Base-by-base conservation (phyloP, 768 basidiomycete genomes). In the Erythrobasidium yunnanense region DNA sequence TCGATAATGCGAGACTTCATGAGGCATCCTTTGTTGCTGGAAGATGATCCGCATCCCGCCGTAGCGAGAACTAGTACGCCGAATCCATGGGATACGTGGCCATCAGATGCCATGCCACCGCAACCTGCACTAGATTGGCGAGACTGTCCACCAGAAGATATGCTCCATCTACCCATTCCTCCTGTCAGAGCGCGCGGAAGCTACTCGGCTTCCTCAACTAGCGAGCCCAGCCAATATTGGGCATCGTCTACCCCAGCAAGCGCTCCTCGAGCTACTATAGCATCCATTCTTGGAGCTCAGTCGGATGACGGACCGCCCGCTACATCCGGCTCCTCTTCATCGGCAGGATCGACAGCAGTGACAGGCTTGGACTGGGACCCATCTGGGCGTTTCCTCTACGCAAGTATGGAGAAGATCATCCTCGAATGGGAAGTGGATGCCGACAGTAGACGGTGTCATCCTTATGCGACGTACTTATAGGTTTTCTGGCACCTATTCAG, bases 281-380 rank as follows among this genome's bases (percentile, higher is more conserved):
- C 38, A 49, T 34, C 56, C 13, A 42, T 58, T 5, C n/a, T 42
- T 11, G 38, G 38, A 11, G 38, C 56, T 46, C n/a, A 23, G 35
- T 20, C 18, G 30, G 18, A 58, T 13, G 38, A 33, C 25, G 8
- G 38, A 58, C 20, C 47, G 27, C 56, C 33, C 56, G 25, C 17
- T 45, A 5, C 45, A 27, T 3, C 22, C 38, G 4, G 17, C 56
- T 4, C 42, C n/a, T n/a, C 38, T 42, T n/a, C n/a, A n/a, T n/a
- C 42, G 33, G 56, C 56, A 11, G 22, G 56, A 6, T 42, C 34
- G 18, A 58, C 29, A 17, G 45, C 60, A 20, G 38, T 63, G 17
- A 63, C 60, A 30, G 60, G 60, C 35, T 23, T 63, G 22, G 60
- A 63, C 49, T 63, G 60, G 60, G 60, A 63, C 32, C 42, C 42